phyloP scores from a whole-genome alignment of 768 basidiomycete genomes.

The Leucosporidium yakuticum region DNA sequence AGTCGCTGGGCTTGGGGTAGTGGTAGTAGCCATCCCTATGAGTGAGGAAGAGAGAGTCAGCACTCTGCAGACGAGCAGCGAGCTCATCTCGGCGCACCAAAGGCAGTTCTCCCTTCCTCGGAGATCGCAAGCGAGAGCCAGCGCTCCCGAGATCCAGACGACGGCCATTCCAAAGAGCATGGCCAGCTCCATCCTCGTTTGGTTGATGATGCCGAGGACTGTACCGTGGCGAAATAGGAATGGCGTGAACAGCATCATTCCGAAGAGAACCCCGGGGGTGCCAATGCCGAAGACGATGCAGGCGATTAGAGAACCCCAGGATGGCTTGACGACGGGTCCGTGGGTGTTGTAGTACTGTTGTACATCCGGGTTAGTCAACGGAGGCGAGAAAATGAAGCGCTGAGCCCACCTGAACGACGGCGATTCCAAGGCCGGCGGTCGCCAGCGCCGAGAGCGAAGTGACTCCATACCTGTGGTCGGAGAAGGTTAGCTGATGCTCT shows the following conservation, averaged over 20 bases:
- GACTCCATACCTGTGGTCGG: slow-evolving; percentile 10
- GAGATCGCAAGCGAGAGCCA: slow-evolving; percentile 25
- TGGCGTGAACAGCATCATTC: slow-evolving; percentile 17
- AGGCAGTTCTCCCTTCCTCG: slow-evolving; percentile 28
- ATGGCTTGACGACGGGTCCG: slow-evolving; percentile 25
- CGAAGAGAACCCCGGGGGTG: slow-evolving; percentile 23
- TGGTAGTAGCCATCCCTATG: slow-evolving; percentile 33
- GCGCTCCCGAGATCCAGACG: slow-evolving; percentile 28
- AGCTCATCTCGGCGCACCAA: slow-evolving; percentile 7
- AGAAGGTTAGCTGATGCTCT: neutral
- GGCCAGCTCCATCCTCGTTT: slow-evolving; percentile 26
- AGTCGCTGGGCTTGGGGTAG: slow-evolving; percentile 30
- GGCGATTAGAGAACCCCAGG: slow-evolving; percentile 31
- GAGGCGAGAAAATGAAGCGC: neutral
- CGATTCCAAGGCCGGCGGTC: slow-evolving; percentile 21
- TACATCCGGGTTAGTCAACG: neutral
- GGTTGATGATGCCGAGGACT: slow-evolving; percentile 24
- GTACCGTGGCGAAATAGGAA: slow-evolving; percentile 17
- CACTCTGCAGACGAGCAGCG: neutral
- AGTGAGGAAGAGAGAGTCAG: neutral
- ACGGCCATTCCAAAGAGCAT: slow-evolving; percentile 15
- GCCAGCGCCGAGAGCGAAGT: slow-evolving; percentile 23
- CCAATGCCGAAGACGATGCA: slow-evolving; percentile 26
- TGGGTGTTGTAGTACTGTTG: slow-evolving; percentile 27
- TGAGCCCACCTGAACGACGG: slow-evolving; percentile 10